Evolutionary conservation across 202 grass and related monocot species (phyloP), one percentile per base, ranked within the genome.

Genomic region (Brachypodium distachyon): DNA sequence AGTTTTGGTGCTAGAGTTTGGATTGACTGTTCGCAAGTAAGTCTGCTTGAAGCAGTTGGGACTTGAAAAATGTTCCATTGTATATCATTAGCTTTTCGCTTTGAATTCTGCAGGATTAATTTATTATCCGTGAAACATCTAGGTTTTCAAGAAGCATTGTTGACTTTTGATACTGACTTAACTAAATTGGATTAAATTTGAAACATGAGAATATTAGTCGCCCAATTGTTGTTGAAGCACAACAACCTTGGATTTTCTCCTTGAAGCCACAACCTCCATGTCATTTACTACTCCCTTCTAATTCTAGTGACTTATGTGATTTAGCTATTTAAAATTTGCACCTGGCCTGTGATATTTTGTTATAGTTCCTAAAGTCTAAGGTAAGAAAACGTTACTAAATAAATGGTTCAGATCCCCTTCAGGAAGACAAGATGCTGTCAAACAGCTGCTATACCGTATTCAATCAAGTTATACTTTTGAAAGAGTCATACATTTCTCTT

Each of bases 1-100:
- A 81, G 81, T 95, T 94, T 83, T 95, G 80, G 85, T 99, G 67
- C 65, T 95, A 62, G 96, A 99, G 64, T 99, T 89, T 88, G 96
- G 92, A 76, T 80, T 99, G 38, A 78, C 60, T 46, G 83, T 95
- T 84, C 87, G 87, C 61, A 92, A 93, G 96, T 99, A 90, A 76
- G 66, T 81, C 50, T 77, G 12, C 29, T 72, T 41, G 55, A 17
- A 46, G 46, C 28, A 57, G n/a, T n/a, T 46, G 67, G 19, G 55
- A 81, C 41, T 3, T 61, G 29, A 65, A 49, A 32, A 53, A n/a
- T n/a, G n/a, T n/a, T 28, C 4, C 7, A 7, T 76, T 54, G 23
- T 31, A 29, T 56, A 55, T 76, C 32, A 6, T 23, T 48, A 33
- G 71, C 26, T 71, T 80, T 62, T 32, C 17, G 62, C 34, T 38